Conservation (phyloP, 805 yeast species). For the Middelhovenomyces tepae region DNA sequence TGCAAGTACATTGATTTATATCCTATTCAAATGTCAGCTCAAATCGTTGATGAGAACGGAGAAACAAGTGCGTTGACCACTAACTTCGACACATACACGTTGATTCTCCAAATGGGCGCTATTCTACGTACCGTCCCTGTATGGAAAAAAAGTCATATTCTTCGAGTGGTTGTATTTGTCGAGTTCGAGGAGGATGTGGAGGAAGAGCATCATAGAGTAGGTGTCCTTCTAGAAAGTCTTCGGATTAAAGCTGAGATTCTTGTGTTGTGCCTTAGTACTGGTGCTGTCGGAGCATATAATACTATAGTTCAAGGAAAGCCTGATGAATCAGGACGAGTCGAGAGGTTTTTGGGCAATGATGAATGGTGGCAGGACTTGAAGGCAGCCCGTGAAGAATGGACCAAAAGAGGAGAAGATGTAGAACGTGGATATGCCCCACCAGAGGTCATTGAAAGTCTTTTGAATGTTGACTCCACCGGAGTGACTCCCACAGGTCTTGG, state of each 20-base stretch:
- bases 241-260: conserved; percentile 78
- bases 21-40: conserved; percentile 95
- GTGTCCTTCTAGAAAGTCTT: conserved; percentile 57
- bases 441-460: too few relatives aligned
- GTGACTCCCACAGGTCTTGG: conserved; percentile 4
- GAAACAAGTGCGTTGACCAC: conserved; percentile 52
- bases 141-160: conserved; percentile 69
- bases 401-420: background rate
- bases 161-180: conserved; percentile 85
- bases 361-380: conserved; percentile 80
- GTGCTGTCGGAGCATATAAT: conserved; percentile 53
- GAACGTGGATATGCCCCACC: too few relatives aligned
- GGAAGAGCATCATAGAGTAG: conserved; percentile 59
- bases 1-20: conserved; percentile 70
- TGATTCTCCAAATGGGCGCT: conserved; percentile 89
- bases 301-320: conserved; percentile 64
- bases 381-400: conserved; percentile 40
- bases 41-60: conserved; percentile 57
- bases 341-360: conserved; percentile 45
- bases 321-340: conserved; percentile 38
- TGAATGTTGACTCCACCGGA: background rate
- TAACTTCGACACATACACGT: conserved; percentile 91
- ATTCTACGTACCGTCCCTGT: conserved; percentile 86
- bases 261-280: conserved; percentile 57
- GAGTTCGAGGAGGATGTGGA: conserved; percentile 62